These are phyloP conservation scores for Lactuca sativa DNA, from an alignment of 129 eudicot species.

Conservation along the genomic window DNA sequence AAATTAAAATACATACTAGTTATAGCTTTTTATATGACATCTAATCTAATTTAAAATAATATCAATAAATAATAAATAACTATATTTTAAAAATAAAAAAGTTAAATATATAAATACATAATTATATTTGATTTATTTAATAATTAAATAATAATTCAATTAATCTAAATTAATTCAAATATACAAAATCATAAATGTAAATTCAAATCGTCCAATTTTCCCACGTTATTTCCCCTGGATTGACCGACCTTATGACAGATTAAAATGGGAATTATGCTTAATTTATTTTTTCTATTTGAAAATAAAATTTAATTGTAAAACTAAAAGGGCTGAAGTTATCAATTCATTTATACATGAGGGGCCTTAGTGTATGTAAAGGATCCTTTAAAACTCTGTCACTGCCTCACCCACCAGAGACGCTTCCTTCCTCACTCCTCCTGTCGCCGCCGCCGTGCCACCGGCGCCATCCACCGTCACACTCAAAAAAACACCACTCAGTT, in stretches of 20 bases:
- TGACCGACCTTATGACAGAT: background rate
- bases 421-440: constrained; percentile 11
- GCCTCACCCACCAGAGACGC: constrained; percentile 20
- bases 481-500: background rate
- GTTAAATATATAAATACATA: too few species aligned
- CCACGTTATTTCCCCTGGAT: background rate
- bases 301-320: background rate
- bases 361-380: constrained; percentile 8
- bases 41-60: too few species aligned
- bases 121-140: too few species aligned
- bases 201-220: background rate
- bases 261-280: background rate
- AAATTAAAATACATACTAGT: too few species aligned
- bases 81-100: too few species aligned
- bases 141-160: too few species aligned
- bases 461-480: constrained; percentile 4
- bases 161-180: too few species aligned
- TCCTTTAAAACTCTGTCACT: constrained; percentile 17
- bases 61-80: too few species aligned
- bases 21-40: too few species aligned
- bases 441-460: constrained; percentile 25
- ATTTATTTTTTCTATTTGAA: background rate
- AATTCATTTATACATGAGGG: constrained; percentile 12
- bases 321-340: constrained; percentile 9
- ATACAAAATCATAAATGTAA: too few species aligned